Evolutionary conservation across 2,329 filamentous ascomycete species (phyloP).

Genomic region (Monosporascus ibericus): DNA sequence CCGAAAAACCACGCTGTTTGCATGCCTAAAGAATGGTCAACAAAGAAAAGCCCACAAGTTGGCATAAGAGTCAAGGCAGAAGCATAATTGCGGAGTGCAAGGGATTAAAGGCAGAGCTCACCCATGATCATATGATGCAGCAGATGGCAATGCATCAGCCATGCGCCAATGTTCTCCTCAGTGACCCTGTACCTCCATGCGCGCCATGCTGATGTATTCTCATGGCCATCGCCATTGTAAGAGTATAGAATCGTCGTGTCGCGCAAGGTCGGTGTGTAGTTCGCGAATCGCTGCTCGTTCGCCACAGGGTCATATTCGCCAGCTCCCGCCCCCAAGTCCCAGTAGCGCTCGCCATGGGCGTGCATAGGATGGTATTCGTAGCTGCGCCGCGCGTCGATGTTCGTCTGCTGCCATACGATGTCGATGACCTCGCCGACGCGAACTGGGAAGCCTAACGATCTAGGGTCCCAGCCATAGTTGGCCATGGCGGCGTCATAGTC

Average conservation of each 20-base stretch:
- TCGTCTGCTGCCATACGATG: conserved; percentile 40
- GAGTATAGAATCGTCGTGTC: conserved; percentile 51
- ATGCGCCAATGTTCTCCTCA: conserved; percentile 46
- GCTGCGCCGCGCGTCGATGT: conserved; percentile 27
- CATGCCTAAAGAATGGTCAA: conserved; percentile 26
- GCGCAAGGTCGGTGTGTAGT: conserved; percentile 31
- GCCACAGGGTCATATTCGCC: conserved; percentile 44
- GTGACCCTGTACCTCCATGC: conserved; percentile 48
- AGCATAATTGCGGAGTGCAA: neutral
- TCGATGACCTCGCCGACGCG: conserved; percentile 50
- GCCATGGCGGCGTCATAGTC: conserved; percentile 43
- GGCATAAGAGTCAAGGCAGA: conserved; percentile 16
- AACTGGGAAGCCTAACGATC: conserved; percentile 43
- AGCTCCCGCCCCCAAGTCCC: conserved; percentile 46
- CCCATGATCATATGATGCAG: conserved; percentile 54
- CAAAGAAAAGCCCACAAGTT: neutral
- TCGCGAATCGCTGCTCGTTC: conserved; percentile 36
- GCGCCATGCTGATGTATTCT: conserved; percentile 45
- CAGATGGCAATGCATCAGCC: conserved; percentile 59
- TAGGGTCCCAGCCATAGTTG: conserved; percentile 49
- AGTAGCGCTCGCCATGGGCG: conserved; percentile 47
- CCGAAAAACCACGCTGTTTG: conserved; percentile 36
- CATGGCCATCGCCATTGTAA: conserved; percentile 36
- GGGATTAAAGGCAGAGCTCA: conserved; percentile 16
- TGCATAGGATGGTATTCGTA: conserved; percentile 49